Evolutionary conservation across 2,329 filamentous ascomycete species (phyloP), one percentile per base, ranked within the genome.

Genomic region (Bipolaris oryzae): DNA sequence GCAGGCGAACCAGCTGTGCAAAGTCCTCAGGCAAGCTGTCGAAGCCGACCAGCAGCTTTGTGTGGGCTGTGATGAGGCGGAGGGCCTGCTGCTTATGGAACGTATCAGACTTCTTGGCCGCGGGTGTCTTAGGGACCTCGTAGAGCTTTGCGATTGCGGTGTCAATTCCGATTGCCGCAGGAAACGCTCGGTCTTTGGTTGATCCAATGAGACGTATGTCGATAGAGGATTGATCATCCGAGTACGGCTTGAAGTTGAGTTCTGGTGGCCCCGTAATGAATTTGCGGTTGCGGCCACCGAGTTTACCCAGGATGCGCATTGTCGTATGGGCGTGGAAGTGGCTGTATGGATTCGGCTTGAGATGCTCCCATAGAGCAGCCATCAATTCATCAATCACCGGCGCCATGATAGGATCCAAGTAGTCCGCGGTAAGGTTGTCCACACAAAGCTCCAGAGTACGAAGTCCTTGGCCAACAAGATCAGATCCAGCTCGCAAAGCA

Each of bases 361-460:
- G 83, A 74, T 99, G 96, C 62, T 97, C 93, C 83, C 96, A 99
- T 1, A 99, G 82, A 1, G 94, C 94, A 44, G 92, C 95, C 95
- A 99, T 99, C 42, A 99, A 82, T 72, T 99, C 95, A 68, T 99
- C 94, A 76, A 99, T 98, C 23, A 98, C 96, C 0, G 95, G 96
- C 2, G 94, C 92, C 94, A 99, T 99, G 69, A 99, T 98, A 0
- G 95, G 96, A 68, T 99, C 95, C 13, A 99, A 81, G 71, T 99
- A 99, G 70, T 99, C 95, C 0, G 95, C 94, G 0, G 96, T 99
- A 0, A 99, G 84, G 67, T 99, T 99, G 62, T 99, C 95, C 16
- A 99, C 95, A 70, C 95, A 99, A 1, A 99, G 85, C 71, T 99
- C 95, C 5, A 99, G 80, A 0, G 95, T 99, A 25, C 96, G 84